Evolutionary conservation across 106 monocot species (phyloP), one percentile per base, ranked within the genome.

Genomic region (Dendrobium huoshanense): DNA sequence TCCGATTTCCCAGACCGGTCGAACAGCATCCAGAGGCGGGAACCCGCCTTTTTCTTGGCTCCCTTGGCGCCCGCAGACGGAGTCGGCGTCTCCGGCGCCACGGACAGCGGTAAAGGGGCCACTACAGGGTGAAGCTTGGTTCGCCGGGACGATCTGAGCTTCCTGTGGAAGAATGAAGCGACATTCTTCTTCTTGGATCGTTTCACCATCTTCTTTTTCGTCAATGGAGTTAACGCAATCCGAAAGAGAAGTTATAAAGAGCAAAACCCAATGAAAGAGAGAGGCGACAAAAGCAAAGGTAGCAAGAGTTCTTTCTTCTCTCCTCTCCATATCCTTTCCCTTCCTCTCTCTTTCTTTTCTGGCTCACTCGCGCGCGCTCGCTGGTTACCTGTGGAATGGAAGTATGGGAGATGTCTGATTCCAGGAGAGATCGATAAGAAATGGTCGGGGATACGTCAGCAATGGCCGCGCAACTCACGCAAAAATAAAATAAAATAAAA

Each of bases 11-110:
- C 95, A 25, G 80, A 44, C 54, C 86, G 81, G 25, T 93, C 86
- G 49, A 91, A 86, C 81, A 85, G 82, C 89, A 96, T 88, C 95
- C 95, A 96, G 11, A 91, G 91, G 59, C 95, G 79, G 49, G 83
- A 41, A 9, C 90, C 90, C 13, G 85, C 41, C 78, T 89, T 89
- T 86, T 93, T 96, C 81, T 87, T 89, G 1, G 42, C 72, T 22
- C 5, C 79, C 79, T 86, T 85, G 10, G 70, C 1, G 2, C 4
- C 70, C 33, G 31, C 37, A 75, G 77, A 22, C 78, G 7, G 58
- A 15, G 15, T 51, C 16, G 51, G 3, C 51, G 10, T 51, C 48
- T 25, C 79, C 43, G 45, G 55, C 58, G 41, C 42, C 41, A 72
- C 15, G 47, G 13, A 20, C 4, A 74, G 68, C n/a, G 33, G 13